Base-by-base conservation (phyloP, 2,329 filamentous ascomycete genomes). In the Coleophoma eucalyptorum region DNA sequence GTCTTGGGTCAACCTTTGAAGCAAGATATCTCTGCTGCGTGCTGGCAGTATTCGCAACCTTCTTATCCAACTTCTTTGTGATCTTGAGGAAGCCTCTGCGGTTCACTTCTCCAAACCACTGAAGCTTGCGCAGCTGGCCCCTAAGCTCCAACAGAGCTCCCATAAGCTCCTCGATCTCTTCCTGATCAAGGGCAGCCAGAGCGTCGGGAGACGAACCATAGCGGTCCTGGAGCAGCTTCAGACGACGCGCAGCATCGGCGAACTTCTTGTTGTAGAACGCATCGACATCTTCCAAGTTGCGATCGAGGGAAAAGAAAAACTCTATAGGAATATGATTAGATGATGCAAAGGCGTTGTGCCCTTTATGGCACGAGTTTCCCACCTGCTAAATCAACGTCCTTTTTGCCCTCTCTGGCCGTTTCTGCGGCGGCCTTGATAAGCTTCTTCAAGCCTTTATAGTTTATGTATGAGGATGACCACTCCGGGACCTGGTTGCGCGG, bases 81-180 rank as follows among this genome's bases (percentile, higher is more conserved):
- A 99, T 99, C 74, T 99, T 99, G 68, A 95, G 83, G 64, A 99
- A 99, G 2, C 94, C 94, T 57, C 90, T 81, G 48, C 92, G 83
- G 69, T 99, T 99, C 63, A 97, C 93, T 71, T 97, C 93, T 46
- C 92, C 93, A 67, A 97, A 99, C 92, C 92, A 97, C 68, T 96
- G 89, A 48, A 99, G 76, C 63, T 97, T 97, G 53, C 94, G 82
- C 58, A 97, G 72, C 65, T 95, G 89, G 48, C 86, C 87, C 51
- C 94, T 83, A 53, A 97, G 77, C 70, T 99, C 94, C 32, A 97
- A 80, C 46, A 99, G 75, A 34, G 92, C 91, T 34, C 88, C 90
- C 75, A 95, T 88, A 43, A 97, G 77, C 69, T 99, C 94, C 68
- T 97, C 90, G 41, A 87, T 79, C 70, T 99, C 94, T 66, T 97